These are phyloP conservation scores for Flaveria linearis DNA, from an alignment of 129 eudicot genomes.

Conservation along the genomic window DNA sequence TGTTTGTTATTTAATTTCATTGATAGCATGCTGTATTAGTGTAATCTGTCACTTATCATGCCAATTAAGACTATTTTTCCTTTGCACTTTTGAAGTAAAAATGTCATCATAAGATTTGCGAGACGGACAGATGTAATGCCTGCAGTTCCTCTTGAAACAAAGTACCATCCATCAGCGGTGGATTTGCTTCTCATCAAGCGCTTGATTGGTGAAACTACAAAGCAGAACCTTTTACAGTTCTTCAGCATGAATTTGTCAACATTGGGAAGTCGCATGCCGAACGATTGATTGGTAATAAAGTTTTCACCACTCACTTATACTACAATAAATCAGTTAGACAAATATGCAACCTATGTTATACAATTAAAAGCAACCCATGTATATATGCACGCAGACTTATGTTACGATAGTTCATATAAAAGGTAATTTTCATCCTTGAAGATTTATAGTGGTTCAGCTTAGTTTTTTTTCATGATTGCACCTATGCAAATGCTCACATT, in stretches of 20 bases:
- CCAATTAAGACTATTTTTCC: slow-evolving; percentile 4
- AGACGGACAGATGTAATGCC: slow-evolving; percentile 99
- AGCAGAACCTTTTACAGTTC: slow-evolving; percentile 78
- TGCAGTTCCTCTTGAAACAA: slow-evolving; percentile 90
- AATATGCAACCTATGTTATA: background rate
- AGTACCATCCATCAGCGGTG: slow-evolving; percentile 98
- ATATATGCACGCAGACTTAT: background rate
- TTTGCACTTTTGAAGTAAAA: slow-evolving; percentile 61
- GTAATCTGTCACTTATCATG: slow-evolving; percentile 15
- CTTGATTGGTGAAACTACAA: slow-evolving; percentile 86
- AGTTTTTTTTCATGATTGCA: background rate
- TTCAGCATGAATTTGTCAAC: slow-evolving; percentile 98
- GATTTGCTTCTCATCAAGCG: slow-evolving; percentile 95
- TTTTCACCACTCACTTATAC: background rate
- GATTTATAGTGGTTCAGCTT: background rate
- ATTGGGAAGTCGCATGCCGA: slow-evolving; percentile 89
- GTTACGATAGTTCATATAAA: background rate
- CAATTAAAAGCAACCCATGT: background rate
- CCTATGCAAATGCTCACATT: background rate
- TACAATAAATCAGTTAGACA: slow-evolving; percentile 17
- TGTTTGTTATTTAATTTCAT: slow-evolving; percentile 3
- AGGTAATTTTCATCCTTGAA: background rate
- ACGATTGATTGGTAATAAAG: slow-evolving; percentile 80
- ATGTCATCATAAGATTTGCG: slow-evolving; percentile 79
- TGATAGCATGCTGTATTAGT: background rate